phyloP scores from a whole-genome alignment of 1,284 basidiomycete genomes.

The Apiotrichum veenhuisii region DNA sequence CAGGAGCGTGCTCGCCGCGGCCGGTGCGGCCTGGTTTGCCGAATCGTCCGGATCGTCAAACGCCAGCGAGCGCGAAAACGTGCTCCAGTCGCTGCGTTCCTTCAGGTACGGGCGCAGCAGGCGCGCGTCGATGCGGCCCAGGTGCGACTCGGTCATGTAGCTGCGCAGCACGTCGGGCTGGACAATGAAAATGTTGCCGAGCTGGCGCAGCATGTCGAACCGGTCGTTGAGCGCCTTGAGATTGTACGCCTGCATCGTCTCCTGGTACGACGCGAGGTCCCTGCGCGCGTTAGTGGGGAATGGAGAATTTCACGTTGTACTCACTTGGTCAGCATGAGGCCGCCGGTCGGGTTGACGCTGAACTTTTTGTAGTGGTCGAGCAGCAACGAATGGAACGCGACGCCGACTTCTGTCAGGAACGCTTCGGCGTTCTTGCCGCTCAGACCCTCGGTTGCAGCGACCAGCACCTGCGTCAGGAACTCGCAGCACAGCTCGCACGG shows the following conservation, averaged over 20 bases:
- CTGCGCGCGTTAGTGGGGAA: constrained; percentile 53
- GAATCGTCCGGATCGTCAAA: constrained; percentile 31
- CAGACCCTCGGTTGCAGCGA: constrained; percentile 66
- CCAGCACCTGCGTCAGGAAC: constrained; percentile 72
- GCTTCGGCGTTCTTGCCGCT: constrained; percentile 88
- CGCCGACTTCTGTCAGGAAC: constrained; percentile 89
- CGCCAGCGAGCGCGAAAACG: constrained; percentile 38
- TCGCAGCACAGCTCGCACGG: constrained; percentile 88
- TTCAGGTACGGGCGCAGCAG: constrained; percentile 88
- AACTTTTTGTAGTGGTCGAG: constrained; percentile 95
- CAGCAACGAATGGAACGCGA: constrained; percentile 90
- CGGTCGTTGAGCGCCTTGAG: constrained; percentile 84
- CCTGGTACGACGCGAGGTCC: constrained; percentile 96
- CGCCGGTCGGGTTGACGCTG: constrained; percentile 92
- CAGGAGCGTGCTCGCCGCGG: constrained; percentile 11
- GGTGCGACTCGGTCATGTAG: constrained; percentile 85
- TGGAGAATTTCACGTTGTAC: not conserved
- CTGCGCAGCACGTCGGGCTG: constrained; percentile 87
- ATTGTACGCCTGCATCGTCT: constrained; percentile 73
- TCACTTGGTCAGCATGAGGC: constrained; percentile 78
- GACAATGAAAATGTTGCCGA: constrained; percentile 95
- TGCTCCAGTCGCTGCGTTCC: constrained; percentile 73
- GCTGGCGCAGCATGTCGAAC: constrained; percentile 96
- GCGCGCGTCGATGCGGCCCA: constrained; percentile 82
- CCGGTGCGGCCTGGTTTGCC: constrained; percentile 7